Conservation (phyloP, 108 stramenopile genomes). For the Cyclotella kingstonii region DNA sequence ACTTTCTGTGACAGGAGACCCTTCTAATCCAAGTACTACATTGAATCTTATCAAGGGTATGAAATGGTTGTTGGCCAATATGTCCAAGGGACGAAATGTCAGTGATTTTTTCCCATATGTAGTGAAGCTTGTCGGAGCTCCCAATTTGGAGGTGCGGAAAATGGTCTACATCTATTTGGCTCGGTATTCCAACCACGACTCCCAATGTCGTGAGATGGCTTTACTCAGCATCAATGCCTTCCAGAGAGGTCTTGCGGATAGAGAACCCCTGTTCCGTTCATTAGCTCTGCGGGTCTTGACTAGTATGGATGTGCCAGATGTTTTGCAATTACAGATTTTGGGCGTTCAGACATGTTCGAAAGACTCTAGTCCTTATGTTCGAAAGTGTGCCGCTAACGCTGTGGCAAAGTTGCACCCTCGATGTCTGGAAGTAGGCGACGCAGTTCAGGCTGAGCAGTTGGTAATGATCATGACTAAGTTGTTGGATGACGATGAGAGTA, state of each 20-base stretch:
- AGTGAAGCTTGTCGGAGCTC: constrained; percentile 91
- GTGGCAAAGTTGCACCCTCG: constrained; percentile 84
- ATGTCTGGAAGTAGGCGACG: constrained; percentile 49
- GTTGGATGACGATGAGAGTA: constrained; percentile 77
- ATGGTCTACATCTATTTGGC: constrained; percentile 99
- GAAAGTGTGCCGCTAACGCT: constrained; percentile 97
- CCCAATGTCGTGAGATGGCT: constrained; percentile 91
- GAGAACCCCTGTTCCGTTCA: constrained; percentile 92
- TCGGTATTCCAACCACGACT: constrained; percentile 90
- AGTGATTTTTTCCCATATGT: constrained; percentile 97
- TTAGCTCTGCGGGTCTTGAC: constrained; percentile 95
- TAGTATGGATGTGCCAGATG: constrained; percentile 93
- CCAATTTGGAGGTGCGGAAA: constrained; percentile 94
- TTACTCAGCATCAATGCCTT: constrained; percentile 95
- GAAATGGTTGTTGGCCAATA: constrained; percentile 98
- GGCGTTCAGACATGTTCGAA: constrained; percentile 91
- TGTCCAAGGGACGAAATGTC: constrained; percentile 94
- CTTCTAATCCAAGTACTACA: constrained; percentile 71
- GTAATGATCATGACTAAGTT: constrained; percentile 57
- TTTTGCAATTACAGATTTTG: constrained; percentile 97
- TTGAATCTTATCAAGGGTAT: constrained; percentile 87
- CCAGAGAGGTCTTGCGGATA: constrained; percentile 93
- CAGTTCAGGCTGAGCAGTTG: constrained; percentile 48
- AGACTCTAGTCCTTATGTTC: constrained; percentile 95
- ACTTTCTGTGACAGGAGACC: constrained; percentile 62